A percentile compares a stretch with the other conserved stretches of the same genome.
Evolutionary conservation across 208 protist genomes (phyloP).

Genomic region (Endotrypanum monterogeii): DNA sequence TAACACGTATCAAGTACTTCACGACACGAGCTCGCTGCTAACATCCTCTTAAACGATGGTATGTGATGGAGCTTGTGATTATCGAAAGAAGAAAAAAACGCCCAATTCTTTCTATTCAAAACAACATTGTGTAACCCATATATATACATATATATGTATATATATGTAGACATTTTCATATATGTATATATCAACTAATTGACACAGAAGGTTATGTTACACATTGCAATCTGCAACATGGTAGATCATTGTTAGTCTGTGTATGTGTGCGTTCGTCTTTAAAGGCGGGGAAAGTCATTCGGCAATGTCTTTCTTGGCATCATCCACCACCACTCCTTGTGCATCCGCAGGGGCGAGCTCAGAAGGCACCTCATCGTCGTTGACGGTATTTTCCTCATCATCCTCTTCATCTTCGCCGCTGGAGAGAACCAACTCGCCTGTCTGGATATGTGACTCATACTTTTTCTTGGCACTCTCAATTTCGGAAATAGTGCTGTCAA

Average conservation of each 20-base stretch:
- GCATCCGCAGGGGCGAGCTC: not conserved
- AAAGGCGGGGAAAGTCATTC: not conserved
- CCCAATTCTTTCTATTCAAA: no score
- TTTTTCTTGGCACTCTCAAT: constrained; percentile 50
- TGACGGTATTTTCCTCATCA: constrained; percentile 14
- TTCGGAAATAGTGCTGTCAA: constrained; percentile 47
- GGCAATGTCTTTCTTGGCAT: not conserved
- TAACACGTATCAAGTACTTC: no score
- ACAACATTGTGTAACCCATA: no score
- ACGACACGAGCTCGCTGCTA: no score
- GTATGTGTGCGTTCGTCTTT: not conserved
- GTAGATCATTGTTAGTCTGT: not conserved
- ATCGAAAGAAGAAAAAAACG: no score
- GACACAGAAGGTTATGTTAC: no score
- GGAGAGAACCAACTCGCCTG: constrained; percentile 50
- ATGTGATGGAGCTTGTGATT: no score
- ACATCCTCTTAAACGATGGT: no score
- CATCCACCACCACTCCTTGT: not conserved
- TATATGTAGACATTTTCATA: no score
- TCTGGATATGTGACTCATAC: constrained; percentile 54
- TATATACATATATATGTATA: no score
- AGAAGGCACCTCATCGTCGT: not conserved
- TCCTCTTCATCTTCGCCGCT: constrained; percentile 71
- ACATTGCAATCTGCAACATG: not conserved
- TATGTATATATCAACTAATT: no score